Conservation (phyloP, 495 filamentous ascomycete genomes). For the Hypoxylon fragiforme region DNA sequence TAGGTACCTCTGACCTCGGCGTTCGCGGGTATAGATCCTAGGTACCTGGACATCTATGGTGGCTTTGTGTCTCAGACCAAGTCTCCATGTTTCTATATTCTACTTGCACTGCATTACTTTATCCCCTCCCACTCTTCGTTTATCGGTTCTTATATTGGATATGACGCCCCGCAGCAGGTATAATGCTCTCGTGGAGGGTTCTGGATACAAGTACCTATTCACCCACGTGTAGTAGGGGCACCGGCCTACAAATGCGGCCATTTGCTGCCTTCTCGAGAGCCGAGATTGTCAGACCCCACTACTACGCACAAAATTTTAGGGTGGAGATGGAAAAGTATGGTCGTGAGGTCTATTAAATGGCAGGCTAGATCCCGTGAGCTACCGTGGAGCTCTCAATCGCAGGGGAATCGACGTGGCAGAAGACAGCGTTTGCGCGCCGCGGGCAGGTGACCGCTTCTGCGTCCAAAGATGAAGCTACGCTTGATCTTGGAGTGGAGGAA, state of each 20-base stretch:
- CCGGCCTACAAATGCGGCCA: slow-evolving; percentile 1
- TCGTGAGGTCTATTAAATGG: slow-evolving; percentile 14
- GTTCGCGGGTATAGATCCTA: slow-evolving; percentile 15
- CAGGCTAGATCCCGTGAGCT: slow-evolving; percentile 19
- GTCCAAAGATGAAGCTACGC: slow-evolving; percentile 5
- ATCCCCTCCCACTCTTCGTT: slow-evolving; percentile 2
- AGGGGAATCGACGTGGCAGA: slow-evolving; percentile 12
- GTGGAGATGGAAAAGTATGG: slow-evolving; percentile 6
- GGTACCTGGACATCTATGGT: too few relatives aligned
- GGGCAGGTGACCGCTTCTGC: slow-evolving; percentile 12
- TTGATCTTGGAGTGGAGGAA: neutral
- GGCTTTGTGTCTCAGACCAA: slow-evolving; percentile 1
- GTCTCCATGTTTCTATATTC: neutral
- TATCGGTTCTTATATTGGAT: too few relatives aligned
- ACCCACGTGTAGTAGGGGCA: slow-evolving; percentile 19
- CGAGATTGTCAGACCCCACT: slow-evolving; percentile 1
- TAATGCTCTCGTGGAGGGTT: too few relatives aligned
- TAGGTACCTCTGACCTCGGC: slow-evolving; percentile 4
- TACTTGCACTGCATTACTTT: neutral
- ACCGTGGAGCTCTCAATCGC: slow-evolving; percentile 1
- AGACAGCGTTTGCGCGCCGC: slow-evolving; percentile 11
- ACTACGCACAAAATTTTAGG: neutral
- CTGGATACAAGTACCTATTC: too few relatives aligned
- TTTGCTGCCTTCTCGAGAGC: too few relatives aligned
- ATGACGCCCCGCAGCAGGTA: too few relatives aligned